phyloP scores from a whole-genome alignment of 495 filamentous ascomycete genomes.

The Thozetella sp. region DNA sequence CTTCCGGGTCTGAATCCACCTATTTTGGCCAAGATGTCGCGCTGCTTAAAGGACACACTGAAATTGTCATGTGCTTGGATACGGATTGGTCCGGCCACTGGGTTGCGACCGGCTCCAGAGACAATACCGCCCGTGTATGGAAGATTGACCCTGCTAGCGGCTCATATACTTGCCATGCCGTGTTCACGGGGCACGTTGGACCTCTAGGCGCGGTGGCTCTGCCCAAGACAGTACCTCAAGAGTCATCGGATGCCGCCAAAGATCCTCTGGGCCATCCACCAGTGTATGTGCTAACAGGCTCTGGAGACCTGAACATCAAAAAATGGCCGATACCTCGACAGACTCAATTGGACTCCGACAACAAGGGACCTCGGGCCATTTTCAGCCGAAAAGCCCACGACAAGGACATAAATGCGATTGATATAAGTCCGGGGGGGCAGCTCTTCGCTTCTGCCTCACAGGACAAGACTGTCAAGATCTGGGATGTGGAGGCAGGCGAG shows the following conservation, averaged over 20 bases:
- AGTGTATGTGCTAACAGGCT: slow-evolving; percentile 83
- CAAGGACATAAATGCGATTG: slow-evolving; percentile 97
- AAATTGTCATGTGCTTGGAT: slow-evolving; percentile 94
- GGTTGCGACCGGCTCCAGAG: slow-evolving; percentile 94
- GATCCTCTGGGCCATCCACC: slow-evolving; percentile 80
- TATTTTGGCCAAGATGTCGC: slow-evolving; percentile 90
- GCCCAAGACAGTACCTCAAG: slow-evolving; percentile 65
- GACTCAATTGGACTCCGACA: slow-evolving; percentile 31
- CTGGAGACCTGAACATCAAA: slow-evolving; percentile 93
- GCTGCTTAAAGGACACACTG: slow-evolving; percentile 83
- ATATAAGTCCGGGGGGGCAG: slow-evolving; percentile 66
- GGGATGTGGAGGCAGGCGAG: slow-evolving; percentile 86
- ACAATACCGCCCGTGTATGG: slow-evolving; percentile 94
- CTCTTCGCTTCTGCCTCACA: slow-evolving; percentile 95
- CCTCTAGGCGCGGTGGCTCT: slow-evolving; percentile 91
- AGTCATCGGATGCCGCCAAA: slow-evolving; percentile 61
- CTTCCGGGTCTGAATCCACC: slow-evolving; percentile 33
- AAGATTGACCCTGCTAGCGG: slow-evolving; percentile 74
- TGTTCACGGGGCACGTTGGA: slow-evolving; percentile 90
- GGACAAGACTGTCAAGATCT: slow-evolving; percentile 95
- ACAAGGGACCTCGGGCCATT: slow-evolving; percentile 52
- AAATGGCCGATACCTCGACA: slow-evolving; percentile 71
- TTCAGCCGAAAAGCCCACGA: slow-evolving; percentile 95
- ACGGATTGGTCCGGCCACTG: slow-evolving; percentile 95
- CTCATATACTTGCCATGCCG: slow-evolving; percentile 76